Conservation (phyloP, 257 asterid genomes). For the Datura wrightii region DNA sequence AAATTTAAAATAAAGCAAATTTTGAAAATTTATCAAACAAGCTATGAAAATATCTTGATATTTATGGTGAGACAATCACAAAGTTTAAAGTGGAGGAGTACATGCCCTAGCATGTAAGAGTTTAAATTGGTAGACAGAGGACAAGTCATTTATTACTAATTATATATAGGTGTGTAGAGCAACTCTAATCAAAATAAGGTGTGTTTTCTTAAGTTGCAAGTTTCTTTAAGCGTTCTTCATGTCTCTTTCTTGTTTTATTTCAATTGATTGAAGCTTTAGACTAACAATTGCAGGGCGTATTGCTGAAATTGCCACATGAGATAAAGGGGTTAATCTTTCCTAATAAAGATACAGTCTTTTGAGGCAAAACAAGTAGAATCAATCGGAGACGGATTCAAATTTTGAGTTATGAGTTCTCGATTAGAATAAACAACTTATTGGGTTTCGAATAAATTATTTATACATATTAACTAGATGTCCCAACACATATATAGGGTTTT, state of each 20-base stretch:
- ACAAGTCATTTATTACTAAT: conserved; percentile 7
- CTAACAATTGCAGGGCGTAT: conserved; percentile 29
- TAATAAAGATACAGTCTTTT: conserved; percentile 50
- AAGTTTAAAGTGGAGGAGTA: not conserved
- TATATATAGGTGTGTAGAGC: not conserved
- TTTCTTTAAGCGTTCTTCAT: conserved; percentile 25
- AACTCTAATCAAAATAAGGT: conserved; percentile 21
- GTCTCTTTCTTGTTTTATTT: conserved; percentile 27
- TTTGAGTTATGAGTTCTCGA: not conserved
- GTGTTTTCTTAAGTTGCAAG: not conserved
- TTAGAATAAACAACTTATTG: not conserved
- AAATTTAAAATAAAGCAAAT: not conserved
- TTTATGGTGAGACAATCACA: not conserved
- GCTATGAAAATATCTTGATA: conserved; percentile 20
- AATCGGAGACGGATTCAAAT: not conserved
- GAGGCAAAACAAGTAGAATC: conserved; percentile 41
- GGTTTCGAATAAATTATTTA: not conserved
- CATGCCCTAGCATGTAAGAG: conserved; percentile 2
- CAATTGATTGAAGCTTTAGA: conserved; percentile 45
- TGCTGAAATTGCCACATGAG: conserved; percentile 80
- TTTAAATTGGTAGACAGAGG: not conserved
- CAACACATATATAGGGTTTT: not conserved
- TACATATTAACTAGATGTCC: too few species aligned
- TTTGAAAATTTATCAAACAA: not conserved
- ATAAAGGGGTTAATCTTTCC: conserved; percentile 57